Evolutionary conservation across 1,284 basidiomycete species (phyloP), one percentile per base, ranked within the genome.

Genomic region (Ganoderma multipileum): DNA sequence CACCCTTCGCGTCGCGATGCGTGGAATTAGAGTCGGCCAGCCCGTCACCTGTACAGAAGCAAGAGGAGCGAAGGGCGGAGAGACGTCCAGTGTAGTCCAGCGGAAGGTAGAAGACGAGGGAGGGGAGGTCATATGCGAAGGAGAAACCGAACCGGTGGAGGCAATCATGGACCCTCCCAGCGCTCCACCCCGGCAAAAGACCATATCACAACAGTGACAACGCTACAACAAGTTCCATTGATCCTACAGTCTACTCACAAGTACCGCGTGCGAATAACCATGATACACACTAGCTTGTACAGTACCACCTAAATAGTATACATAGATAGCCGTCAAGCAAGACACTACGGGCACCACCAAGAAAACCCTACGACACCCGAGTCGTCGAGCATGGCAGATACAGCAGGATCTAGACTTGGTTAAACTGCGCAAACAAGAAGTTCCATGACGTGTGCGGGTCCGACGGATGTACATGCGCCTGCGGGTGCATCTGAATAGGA

Each of bases 341-440:
- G 18, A 58, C 23, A 12, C 36, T 38, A 26, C 33, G 33, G 36
- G 55, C 9, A 58, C 20, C 52, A 55, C 52, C 28, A 55, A 55
- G 52, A 55, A 55, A 33, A 20, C 26, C 52, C 16, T 42, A 14
- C 60, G 39, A 60, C 23, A 52, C 33, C 23, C 52, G n/a, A n/a
- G n/a, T 18, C 36, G 41, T 9, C 30, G 20, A 20, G 42, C 39
- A 20, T 9, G 26, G 3, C 33, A 33, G 20, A 44, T 55, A 52
- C 33, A 28, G 2, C 28, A 18, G 14, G 9, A 62, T 23, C 59
- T 65, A 73, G 3, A 68, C 67, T 61, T 73, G 72, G 63, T 74
- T 70, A 50, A 73, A 74, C 68, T 78, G 77, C n/a, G 75, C 76
- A 30, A 75, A 74, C 38, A 79, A 69, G 59, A 71, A 77, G 59